Percentiles rank a stretch among this genome's conserved stretches.
Evolutionary conservation across 345 rosid genomes (phyloP).

Genomic region (Combretum micranthum): DNA sequence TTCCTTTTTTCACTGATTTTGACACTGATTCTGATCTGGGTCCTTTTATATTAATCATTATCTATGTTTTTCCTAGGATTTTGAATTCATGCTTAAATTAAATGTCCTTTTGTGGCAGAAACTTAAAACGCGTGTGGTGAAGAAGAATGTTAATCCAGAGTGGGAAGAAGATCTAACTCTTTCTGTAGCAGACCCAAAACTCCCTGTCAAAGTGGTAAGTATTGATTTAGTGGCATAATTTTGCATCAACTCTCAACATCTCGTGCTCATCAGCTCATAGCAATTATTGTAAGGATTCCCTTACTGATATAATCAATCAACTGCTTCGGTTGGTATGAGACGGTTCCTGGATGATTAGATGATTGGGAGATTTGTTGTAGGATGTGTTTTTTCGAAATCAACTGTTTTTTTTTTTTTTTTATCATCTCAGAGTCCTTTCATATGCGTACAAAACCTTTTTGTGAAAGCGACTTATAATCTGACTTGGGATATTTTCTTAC

Average conservation of each 20-base stretch:
- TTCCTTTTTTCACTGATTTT: background rate
- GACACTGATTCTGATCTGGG: background rate
- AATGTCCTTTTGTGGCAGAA: slow-evolving; percentile 18
- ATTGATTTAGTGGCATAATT: background rate
- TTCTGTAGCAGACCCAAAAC: slow-evolving; percentile 26
- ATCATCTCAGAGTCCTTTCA: no score
- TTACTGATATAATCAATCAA: no score
- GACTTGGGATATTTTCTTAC: no score
- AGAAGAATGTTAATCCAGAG: slow-evolving; percentile 35
- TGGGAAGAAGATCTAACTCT: slow-evolving; percentile 46
- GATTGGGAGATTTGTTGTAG: no score
- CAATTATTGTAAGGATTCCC: no score
- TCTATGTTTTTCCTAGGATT: background rate
- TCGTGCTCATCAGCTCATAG: background rate
- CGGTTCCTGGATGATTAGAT: no score
- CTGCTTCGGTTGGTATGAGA: no score
- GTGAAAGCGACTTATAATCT: no score
- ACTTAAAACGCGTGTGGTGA: slow-evolving; percentile 37
- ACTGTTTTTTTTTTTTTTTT: no score
- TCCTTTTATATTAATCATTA: background rate
- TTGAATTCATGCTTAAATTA: background rate
- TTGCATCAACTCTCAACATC: background rate
- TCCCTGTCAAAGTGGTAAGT: slow-evolving; percentile 29
- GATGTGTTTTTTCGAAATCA: no score
- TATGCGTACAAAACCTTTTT: no score